These are phyloP conservation scores for Arabidopsis lyrata DNA, from an alignment of 441 rosid genomes.

Conservation along the genomic window DNA sequence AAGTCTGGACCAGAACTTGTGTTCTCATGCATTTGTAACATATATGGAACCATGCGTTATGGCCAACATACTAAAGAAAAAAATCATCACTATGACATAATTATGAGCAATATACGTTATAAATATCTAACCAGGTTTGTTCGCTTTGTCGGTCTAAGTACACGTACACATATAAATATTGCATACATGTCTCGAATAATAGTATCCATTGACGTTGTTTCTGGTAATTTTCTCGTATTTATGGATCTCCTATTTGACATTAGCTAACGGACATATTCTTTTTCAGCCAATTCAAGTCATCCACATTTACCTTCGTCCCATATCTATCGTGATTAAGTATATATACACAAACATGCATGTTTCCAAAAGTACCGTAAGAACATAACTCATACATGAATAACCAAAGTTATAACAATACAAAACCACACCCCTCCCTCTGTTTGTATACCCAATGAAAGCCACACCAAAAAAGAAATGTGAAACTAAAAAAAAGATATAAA, in stretches of 20 bases:
- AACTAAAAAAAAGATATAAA: constrained; percentile 27
- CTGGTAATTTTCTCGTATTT: constrained; percentile 6
- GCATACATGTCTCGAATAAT: neutral
- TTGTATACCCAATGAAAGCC: constrained; percentile 47
- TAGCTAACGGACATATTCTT: constrained; percentile 29
- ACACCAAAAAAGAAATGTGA: constrained; percentile 36
- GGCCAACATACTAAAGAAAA: constrained; percentile 40
- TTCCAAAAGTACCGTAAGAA: constrained; percentile 33
- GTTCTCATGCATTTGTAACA: constrained; percentile 37
- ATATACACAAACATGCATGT: neutral
- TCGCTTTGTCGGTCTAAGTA: constrained; percentile 36
- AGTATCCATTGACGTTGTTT: constrained; percentile 24
- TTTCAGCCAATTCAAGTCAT: constrained; percentile 25
- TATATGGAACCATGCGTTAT: constrained; percentile 34
- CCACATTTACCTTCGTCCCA: constrained; percentile 7
- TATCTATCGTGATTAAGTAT: constrained; percentile 13
- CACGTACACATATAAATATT: neutral
- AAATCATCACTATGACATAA: constrained; percentile 33
- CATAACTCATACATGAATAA: constrained; percentile 42
- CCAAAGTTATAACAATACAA: constrained; percentile 38
- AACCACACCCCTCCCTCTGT: constrained; percentile 33
- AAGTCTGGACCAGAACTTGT: constrained; percentile 35
- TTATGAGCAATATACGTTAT: constrained; percentile 14
- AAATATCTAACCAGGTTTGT: constrained; percentile 19
- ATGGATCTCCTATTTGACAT: constrained; percentile 23